A percentile compares a stretch with the other conserved stretches of the same genome.
Evolutionary conservation across 306 rosid species (phyloP).

Genomic region (Begonia fuchsioides): DNA sequence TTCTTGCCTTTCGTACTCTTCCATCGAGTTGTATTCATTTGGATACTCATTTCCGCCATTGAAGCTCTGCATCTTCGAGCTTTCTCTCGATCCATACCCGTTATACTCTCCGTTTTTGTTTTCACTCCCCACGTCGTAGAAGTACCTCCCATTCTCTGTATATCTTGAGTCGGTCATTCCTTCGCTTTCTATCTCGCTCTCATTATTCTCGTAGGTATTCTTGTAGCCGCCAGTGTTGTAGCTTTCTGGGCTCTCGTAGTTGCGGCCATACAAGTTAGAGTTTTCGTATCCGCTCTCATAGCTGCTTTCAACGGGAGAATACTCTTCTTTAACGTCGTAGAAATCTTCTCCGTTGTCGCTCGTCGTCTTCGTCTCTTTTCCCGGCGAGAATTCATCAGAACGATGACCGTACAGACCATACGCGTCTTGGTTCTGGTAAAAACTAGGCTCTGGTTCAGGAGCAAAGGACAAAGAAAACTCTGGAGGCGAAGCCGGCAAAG

Average conservation of each 20-base stretch:
- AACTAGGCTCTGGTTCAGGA: slow-evolving; percentile 19
- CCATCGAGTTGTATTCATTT: slow-evolving; percentile 42
- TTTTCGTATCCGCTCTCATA: slow-evolving; percentile 16
- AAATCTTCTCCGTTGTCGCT: slow-evolving; percentile 24
- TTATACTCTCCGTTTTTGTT: slow-evolving; percentile 9
- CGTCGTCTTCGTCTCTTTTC: slow-evolving; percentile 20
- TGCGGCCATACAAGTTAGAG: slow-evolving; percentile 11
- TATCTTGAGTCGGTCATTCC: slow-evolving; percentile 86
- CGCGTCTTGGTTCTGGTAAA: slow-evolving; percentile 21
- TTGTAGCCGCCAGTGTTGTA: slow-evolving; percentile 9
- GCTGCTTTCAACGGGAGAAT: slow-evolving; percentile 8
- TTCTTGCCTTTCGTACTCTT: slow-evolving; percentile 56
- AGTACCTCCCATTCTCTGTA: slow-evolving; percentile 43
- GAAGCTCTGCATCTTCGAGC: slow-evolving; percentile 17
- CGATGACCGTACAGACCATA: slow-evolving; percentile 43
- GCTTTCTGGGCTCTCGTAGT: slow-evolving; percentile 7
- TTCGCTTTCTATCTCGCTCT: slow-evolving; percentile 23
- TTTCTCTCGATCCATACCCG: slow-evolving; percentile 23
- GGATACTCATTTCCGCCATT: slow-evolving; percentile 18
- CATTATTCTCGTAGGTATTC: slow-evolving; percentile 11
- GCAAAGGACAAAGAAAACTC: slow-evolving; percentile 6
- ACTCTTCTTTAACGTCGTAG: slow-evolving; percentile 21
- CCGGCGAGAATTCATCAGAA: neutral
- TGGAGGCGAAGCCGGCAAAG: slow-evolving; percentile 7
- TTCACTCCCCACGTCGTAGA: slow-evolving; percentile 13